Percentiles rank a stretch among this genome's conserved stretches.
These are phyloP conservation scores for Acacia confusa DNA, from an alignment of 306 rosid genomes.

Conservation along the genomic window DNA sequence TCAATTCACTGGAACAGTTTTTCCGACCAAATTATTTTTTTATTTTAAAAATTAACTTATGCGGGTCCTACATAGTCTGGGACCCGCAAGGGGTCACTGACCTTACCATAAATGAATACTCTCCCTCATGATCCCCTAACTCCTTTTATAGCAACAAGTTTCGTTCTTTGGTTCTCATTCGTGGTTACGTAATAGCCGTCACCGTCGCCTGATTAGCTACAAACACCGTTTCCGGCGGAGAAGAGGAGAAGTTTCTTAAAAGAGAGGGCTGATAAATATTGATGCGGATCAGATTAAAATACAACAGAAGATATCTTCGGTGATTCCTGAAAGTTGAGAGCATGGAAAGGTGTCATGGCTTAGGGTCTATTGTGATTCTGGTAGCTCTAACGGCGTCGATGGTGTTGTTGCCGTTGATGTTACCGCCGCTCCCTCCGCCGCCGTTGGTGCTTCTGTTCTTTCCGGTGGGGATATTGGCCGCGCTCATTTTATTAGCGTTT, in stretches of 20 bases:
- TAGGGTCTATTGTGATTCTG: slow-evolving; percentile 45
- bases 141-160: background rate
- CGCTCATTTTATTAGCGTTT: slow-evolving; percentile 68
- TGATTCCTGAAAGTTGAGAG: background rate
- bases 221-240: background rate
- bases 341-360: slow-evolving; percentile 52
- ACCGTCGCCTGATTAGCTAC: background rate
- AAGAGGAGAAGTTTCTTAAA: background rate
- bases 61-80: too few relatives aligned
- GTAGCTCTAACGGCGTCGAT: slow-evolving; percentile 56
- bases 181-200: background rate
- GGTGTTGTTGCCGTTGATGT: slow-evolving; percentile 61
- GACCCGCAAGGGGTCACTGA: background rate
- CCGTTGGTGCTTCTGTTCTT: slow-evolving; percentile 66
- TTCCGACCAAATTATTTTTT: background rate
- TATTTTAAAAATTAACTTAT: background rate
- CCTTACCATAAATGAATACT: background rate
- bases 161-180: background rate
- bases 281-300: background rate
- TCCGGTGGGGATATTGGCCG: slow-evolving; percentile 75
- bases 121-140: background rate
- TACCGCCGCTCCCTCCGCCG: slow-evolving; percentile 84
- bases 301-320: background rate
- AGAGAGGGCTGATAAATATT: background rate
- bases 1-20: background rate